These are phyloP conservation scores for Scolecobasidium constrictum DNA, from an alignment of 2,329 filamentous ascomycete species.

Conservation along the genomic window DNA sequence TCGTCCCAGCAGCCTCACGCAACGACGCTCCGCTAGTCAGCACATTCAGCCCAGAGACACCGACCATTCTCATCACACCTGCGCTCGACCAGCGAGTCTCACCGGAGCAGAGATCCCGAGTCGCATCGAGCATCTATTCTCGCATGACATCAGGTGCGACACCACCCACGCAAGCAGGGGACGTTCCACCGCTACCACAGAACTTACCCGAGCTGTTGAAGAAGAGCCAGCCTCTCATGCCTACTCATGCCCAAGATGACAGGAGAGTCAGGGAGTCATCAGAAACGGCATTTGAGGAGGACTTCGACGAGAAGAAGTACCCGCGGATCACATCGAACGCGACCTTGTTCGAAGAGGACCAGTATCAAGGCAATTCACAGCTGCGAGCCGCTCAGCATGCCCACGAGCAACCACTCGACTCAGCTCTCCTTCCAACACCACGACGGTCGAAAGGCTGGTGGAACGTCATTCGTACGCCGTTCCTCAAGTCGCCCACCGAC, in stretches of 20 bases:
- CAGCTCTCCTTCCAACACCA: constrained; percentile 33
- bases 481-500: constrained; percentile 23
- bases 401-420: constrained; percentile 24
- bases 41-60: constrained; percentile 24
- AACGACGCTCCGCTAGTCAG: constrained; percentile 38
- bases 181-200: constrained; percentile 49
- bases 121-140: constrained; percentile 52
- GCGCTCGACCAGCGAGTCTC: constrained; percentile 42
- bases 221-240: neutral
- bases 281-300: constrained; percentile 31
- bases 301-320: constrained; percentile 40
- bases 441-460: constrained; percentile 62
- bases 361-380: constrained; percentile 16
- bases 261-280: constrained; percentile 7
- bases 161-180: constrained; percentile 19
- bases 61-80: constrained; percentile 43
- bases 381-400: constrained; percentile 7
- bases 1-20: constrained; percentile 45
- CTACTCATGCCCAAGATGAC: neutral
- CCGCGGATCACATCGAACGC: constrained; percentile 42
- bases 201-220: constrained; percentile 31
- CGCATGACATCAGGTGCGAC: constrained; percentile 33
- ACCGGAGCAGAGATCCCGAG: constrained; percentile 48
- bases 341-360: constrained; percentile 63
- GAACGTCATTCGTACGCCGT: constrained; percentile 66